Evolutionary conservation across 495 filamentous ascomycete species (phyloP), one percentile per base, ranked within the genome.

Genomic region (Aspergillus cristatus): DNA sequence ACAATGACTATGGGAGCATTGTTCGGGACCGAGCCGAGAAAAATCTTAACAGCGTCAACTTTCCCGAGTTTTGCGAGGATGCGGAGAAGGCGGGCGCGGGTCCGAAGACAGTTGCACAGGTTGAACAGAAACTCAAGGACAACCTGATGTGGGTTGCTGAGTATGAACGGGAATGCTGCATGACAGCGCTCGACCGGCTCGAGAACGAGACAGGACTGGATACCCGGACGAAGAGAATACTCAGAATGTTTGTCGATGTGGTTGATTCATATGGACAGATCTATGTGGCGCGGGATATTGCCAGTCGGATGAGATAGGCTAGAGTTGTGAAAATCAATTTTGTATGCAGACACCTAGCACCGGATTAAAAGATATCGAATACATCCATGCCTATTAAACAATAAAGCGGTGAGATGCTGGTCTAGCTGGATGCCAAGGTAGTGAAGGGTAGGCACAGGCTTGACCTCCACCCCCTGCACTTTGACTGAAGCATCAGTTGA

Each of bases 221-320:
- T 16, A 14, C 18, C 8, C 26, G 42, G 34, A 50, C 33, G 32
- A 25, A 45, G 26, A 36, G 8, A 33, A 20, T 26, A n/a, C 26
- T 53, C 37, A 41, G 37, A 32, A 22, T 63, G 8, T 65, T 68
- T 43, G 33, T 60, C 25, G 48, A 58, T 45, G 56, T 60, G 24
- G 58, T 59, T 15, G 57, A 66, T 35, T 31, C 63, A n/a, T 66
- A 54, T 46, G 63, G 57, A 18, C 60, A 62, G 47, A 57, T 62
- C 33, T 62, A 62, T 39, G 51, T 64, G 25, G 52, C 47, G 8
- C 35, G 50, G 17, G 60, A 64, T 17, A 59, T 48, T 26, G 24
- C 24, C 24, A 26, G 24, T 26, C 24, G 24, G 11, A 26, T 26
- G 24, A 6, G 24, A 26, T 26, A 26, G n/a, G n/a, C n/a, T n/a